Base-by-base conservation (phyloP, 768 basidiomycete species). In the Termitomyces sp. region DNA sequence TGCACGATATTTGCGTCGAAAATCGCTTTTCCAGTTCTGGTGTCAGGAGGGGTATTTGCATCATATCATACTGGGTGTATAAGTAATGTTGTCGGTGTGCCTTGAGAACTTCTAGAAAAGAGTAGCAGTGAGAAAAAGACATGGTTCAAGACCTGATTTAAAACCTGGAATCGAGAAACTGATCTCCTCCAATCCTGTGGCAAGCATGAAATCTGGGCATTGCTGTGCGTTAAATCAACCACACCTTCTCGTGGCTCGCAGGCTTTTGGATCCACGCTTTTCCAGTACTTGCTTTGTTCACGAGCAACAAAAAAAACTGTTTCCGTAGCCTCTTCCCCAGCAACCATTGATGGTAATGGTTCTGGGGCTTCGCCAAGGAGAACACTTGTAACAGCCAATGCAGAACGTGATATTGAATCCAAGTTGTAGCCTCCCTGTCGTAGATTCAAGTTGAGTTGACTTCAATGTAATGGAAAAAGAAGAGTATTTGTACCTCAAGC, bases 381-480 rank as follows among this genome's bases (percentile, higher is more conserved):
- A n/a, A 93, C 81, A 58, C 82, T 79, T 6, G 90, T 84, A 32
- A 98, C 96, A 2, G 94, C 95, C 36, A 94, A 70, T 0, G 94
- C 90, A 22, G 94, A 98, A 16, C 76, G 78, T 20, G 94, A 89
- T 62, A 95, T 92, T 2, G 97, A 88, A 16, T 91, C 81, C 28
- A 98, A 80, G 65, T 94, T 94, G 72, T 99, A 99, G 2, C 97
- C 97, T 10, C 97, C 97, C 95, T 98, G 61, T 45, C 13, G 35
- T 38, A 18, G 9, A 3, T 48, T 4, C 32, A 26, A 30, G 36
- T 26, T 16, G 22, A 26, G 22, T 5, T 7, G n/a, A 46, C 22
- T 47, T 47, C 41, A 59, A 26, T 24, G 36, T 20, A 16, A 45
- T 18, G 49, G 52, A 14, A 24, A 1, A 22, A 35, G 45, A 50